These are phyloP conservation scores for Dioscorea cayenensis DNA, from an alignment of 116 monocot genomes.

Conservation along the genomic window DNA sequence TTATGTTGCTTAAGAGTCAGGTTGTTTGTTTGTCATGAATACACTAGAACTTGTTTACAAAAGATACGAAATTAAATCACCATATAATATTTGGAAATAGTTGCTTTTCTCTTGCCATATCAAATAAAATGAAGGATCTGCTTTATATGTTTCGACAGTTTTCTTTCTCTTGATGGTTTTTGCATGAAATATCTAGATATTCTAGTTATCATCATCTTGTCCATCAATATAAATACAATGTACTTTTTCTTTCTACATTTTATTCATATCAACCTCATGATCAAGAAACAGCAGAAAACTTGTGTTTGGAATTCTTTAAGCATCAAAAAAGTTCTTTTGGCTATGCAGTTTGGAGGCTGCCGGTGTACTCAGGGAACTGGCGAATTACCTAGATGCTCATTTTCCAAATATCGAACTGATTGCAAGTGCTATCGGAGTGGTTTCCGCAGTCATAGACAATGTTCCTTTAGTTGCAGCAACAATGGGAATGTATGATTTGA, in stretches of 20 bases:
- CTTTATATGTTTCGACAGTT: too few species aligned
- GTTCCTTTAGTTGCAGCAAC: constrained; percentile 98
- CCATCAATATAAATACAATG: not conserved
- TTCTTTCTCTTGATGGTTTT: too few species aligned
- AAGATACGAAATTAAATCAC: too few species aligned
- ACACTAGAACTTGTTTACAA: too few species aligned
- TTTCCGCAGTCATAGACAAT: constrained; percentile 92
- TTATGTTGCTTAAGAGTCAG: too few species aligned
- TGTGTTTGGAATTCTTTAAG: not conserved
- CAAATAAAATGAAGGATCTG: too few species aligned
- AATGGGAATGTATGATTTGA: constrained; percentile 98
- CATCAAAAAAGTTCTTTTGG: not conserved
- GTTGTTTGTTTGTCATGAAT: too few species aligned
- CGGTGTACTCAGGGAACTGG: constrained; percentile 83
- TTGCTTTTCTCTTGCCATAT: too few species aligned
- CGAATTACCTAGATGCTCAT: constrained; percentile 91
- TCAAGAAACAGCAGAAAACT: not conserved
- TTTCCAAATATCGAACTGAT: constrained; percentile 79
- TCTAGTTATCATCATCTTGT: not conserved
- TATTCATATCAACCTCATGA: not conserved
- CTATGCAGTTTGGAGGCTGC: constrained; percentile 85
- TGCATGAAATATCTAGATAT: too few species aligned
- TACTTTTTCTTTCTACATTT: not conserved
- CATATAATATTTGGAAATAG: too few species aligned
- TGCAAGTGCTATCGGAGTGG: constrained; percentile 84